A percentile compares a stretch with the other conserved stretches of the same genome.
These are phyloP conservation scores for Candida maltosa DNA, from an alignment of 805 yeast genomes.

Conservation along the genomic window DNA sequence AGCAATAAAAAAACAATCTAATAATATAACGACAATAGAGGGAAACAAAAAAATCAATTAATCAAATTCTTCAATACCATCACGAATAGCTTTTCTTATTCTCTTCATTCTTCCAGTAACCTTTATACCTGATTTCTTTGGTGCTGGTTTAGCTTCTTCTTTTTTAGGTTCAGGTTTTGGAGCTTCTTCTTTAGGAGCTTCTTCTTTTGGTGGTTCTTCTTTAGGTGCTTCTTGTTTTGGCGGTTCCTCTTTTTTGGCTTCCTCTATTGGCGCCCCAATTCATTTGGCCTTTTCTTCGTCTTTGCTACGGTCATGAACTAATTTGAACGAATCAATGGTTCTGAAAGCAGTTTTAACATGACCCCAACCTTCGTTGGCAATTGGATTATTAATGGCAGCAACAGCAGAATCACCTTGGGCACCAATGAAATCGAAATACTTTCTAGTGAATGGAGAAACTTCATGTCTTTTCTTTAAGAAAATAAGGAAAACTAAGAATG, in stretches of 20 bases:
- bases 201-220: slow-evolving; percentile 1
- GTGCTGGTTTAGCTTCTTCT: not conserved
- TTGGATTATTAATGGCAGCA: slow-evolving; percentile 25
- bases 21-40: not conserved
- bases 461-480: slow-evolving; percentile 80
- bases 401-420: slow-evolving; percentile 40
- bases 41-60: not conserved
- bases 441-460: slow-evolving; percentile 68
- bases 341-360: slow-evolving; percentile 27
- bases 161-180: slow-evolving; percentile 2
- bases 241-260: not conserved
- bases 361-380: slow-evolving; percentile 36
- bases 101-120: not conserved
- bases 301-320: slow-evolving; percentile 35
- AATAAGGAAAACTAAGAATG: slow-evolving; percentile 49
- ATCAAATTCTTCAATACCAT: slow-evolving; percentile 2
- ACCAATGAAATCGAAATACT: slow-evolving; percentile 65
- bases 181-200: slow-evolving; percentile 1
- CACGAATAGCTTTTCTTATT: not conserved
- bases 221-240: not conserved
- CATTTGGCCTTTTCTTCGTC: slow-evolving; percentile 17
- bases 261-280: not conserved
- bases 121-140: not conserved
- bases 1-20: not conserved
- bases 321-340: slow-evolving; percentile 22